Conservation (phyloP, 1,284 basidiomycete genomes). For the Sparassis latifolia region DNA sequence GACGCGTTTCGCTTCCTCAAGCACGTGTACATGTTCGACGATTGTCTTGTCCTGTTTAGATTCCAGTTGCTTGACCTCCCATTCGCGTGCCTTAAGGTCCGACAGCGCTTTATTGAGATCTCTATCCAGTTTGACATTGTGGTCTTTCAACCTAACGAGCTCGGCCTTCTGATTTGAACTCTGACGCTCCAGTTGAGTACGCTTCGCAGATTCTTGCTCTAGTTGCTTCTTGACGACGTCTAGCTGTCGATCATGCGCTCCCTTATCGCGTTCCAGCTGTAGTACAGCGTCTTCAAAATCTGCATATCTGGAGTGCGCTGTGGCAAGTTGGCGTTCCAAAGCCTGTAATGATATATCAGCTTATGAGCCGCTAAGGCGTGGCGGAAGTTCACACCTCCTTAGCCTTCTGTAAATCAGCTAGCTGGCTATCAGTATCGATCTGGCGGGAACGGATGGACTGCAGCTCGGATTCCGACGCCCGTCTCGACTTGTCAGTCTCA, state of each 20-base stretch:
- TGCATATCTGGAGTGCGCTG: slow-evolving; percentile 71
- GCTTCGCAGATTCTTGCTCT: slow-evolving; percentile 63
- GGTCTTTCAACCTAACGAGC: slow-evolving; percentile 62
- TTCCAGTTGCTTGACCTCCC: slow-evolving; percentile 81
- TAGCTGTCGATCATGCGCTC: slow-evolving; percentile 66
- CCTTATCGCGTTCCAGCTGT: slow-evolving; percentile 78
- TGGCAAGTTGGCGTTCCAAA: slow-evolving; percentile 70
- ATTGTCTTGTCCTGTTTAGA: slow-evolving; percentile 95
- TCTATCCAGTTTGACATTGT: slow-evolving; percentile 67
- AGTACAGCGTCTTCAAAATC: slow-evolving; percentile 86
- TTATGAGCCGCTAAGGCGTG: background rate
- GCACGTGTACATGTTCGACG: slow-evolving; percentile 96
- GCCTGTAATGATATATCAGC: slow-evolving; percentile 35
- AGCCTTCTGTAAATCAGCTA: slow-evolving; percentile 54
- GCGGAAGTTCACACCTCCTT: slow-evolving; percentile 56
- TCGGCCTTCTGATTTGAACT: slow-evolving; percentile 65
- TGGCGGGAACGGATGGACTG: slow-evolving; percentile 67
- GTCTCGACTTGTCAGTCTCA: slow-evolving; percentile 67
- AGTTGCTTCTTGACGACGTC: slow-evolving; percentile 64
- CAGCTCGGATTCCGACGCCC: slow-evolving; percentile 71
- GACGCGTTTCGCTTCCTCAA: slow-evolving; percentile 94
- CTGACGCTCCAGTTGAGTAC: slow-evolving; percentile 67
- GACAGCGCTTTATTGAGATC: slow-evolving; percentile 76
- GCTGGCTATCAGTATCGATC: slow-evolving; percentile 61
- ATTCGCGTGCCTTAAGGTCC: slow-evolving; percentile 79